Base-by-base conservation (phyloP, 2,329 filamentous ascomycete genomes). In the Tetracladium maxilliforme region DNA sequence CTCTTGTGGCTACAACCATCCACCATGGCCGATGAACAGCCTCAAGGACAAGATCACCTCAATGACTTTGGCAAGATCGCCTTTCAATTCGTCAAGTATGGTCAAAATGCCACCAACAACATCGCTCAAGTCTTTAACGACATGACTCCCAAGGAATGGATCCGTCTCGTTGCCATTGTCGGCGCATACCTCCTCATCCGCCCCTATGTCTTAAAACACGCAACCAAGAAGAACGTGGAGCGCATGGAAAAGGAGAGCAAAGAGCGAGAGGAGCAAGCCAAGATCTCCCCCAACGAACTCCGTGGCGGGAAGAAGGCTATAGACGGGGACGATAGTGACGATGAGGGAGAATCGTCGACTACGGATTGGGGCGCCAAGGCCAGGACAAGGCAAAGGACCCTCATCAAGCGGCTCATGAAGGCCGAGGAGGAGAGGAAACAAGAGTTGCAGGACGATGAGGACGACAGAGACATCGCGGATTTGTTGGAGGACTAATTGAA, bases 391-490 rank as follows among this genome's bases (percentile, higher is more conserved):
- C 75, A 82, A 54, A 64, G 74, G 41, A 62, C 65, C 36, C 61
- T 77, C 47, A 54, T 79, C 32, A 71, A 70, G 57, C 64, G 70
- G 42, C 44, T 77, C 40, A 48, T 80, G 32, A 70, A 72, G 39
- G 64, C 60, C 23, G 59, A 70, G 36, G 74, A 79, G 51, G 29
- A 39, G 37, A 48, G 52, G 40, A 49, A 67, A 37, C 55, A 62
- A 35, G 61, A 69, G 39, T 45, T 54, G 24, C 48, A 55, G 31
- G 70, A 74, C 37, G 68, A 74, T 30, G 62, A 79, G 35, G 70
- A 76, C 31, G 75, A 82, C 46, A 76, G 78, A 51, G 76, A 84
- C 45, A 76, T 86, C 37, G 65, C 71, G 43, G 73, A 84, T 49
- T 70, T 76, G 39, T 48, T 84, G 45, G 60, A 67, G 38, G 61